A percentile compares a stretch with the other conserved stretches of the same genome.
Evolutionary conservation across 2,329 filamentous ascomycete species (phyloP).

Genomic region (Trichoderma pleuroti): DNA sequence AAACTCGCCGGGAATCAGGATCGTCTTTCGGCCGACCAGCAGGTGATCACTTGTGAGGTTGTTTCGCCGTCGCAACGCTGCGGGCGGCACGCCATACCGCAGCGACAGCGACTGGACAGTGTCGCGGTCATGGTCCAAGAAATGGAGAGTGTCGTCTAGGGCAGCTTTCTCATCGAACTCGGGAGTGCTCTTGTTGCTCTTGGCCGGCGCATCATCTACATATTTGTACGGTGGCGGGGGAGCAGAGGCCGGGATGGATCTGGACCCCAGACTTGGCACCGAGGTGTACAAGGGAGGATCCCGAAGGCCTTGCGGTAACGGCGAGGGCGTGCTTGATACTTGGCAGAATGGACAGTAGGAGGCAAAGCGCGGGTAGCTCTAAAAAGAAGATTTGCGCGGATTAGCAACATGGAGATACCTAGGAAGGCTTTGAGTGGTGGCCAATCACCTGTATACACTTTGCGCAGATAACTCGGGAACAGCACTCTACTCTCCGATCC

Average conservation of each 20-base stretch:
- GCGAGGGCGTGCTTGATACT: slow-evolving; percentile 57
- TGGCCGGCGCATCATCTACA: slow-evolving; percentile 19
- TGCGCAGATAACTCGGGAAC: slow-evolving; percentile 67
- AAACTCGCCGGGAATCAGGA: slow-evolving; percentile 67
- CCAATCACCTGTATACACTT: slow-evolving; percentile 55
- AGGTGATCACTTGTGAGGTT: slow-evolving; percentile 69
- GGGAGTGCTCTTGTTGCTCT: slow-evolving; percentile 28
- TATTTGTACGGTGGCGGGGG: slow-evolving; percentile 40
- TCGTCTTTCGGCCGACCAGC: slow-evolving; percentile 62
- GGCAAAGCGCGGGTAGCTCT: slow-evolving; percentile 65
- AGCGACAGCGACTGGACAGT: slow-evolving; percentile 65
- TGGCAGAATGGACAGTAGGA: slow-evolving; percentile 73
- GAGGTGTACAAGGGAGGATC: slow-evolving; percentile 64
- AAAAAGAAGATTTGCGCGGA: slow-evolving; percentile 18
- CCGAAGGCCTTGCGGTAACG: slow-evolving; percentile 58
- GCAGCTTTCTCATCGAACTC: slow-evolving; percentile 32
- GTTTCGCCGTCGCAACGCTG: slow-evolving; percentile 62
- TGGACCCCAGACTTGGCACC: slow-evolving; percentile 29
- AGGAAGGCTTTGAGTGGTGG: background rate
- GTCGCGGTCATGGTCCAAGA: slow-evolving; percentile 67
- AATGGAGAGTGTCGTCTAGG: slow-evolving; percentile 68
- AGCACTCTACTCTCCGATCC: slow-evolving; percentile 65
- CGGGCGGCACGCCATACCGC: slow-evolving; percentile 64
- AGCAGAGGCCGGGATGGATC: slow-evolving; percentile 24
- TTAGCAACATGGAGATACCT: background rate